Conservation (phyloP, 306 rosid genomes). For the Fragaria vesca region DNA sequence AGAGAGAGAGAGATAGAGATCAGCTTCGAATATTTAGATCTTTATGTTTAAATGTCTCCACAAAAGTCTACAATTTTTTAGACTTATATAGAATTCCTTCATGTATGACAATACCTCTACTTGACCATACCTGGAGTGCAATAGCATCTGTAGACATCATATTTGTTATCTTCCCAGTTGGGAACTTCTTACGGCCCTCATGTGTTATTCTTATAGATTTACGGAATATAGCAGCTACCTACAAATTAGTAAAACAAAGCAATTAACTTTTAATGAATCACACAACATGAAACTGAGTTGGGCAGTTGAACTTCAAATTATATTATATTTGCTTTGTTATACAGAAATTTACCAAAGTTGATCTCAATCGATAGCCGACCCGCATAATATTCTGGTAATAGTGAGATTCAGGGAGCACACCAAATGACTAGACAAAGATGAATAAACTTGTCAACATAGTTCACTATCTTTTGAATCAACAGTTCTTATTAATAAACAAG, state of each 20-base stretch:
- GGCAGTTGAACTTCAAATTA: background rate
- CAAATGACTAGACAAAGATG: constrained; percentile 53
- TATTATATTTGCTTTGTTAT: constrained; percentile 20
- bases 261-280: background rate
- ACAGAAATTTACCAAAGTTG: constrained; percentile 75
- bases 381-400: constrained; percentile 74
- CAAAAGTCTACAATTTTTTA: background rate
- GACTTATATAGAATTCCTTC: background rate
- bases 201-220: constrained; percentile 85
- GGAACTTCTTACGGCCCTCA: constrained; percentile 60
- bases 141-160: constrained; percentile 84
- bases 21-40: background rate
- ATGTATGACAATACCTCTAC: background rate
- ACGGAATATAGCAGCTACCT: constrained; percentile 85
- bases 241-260: constrained; percentile 11
- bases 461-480: background rate
- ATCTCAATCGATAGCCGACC: constrained; percentile 79
- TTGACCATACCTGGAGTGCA: constrained; percentile 60
- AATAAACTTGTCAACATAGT: constrained; percentile 26
- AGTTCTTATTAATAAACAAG: constrained; percentile 20
- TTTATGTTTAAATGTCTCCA: background rate
- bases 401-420: constrained; percentile 70
- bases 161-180: constrained; percentile 82
- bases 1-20: background rate
- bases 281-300: background rate